Conservation (phyloP, 192 early-diverging fungal genomes). For the Coemansia reversa region DNA sequence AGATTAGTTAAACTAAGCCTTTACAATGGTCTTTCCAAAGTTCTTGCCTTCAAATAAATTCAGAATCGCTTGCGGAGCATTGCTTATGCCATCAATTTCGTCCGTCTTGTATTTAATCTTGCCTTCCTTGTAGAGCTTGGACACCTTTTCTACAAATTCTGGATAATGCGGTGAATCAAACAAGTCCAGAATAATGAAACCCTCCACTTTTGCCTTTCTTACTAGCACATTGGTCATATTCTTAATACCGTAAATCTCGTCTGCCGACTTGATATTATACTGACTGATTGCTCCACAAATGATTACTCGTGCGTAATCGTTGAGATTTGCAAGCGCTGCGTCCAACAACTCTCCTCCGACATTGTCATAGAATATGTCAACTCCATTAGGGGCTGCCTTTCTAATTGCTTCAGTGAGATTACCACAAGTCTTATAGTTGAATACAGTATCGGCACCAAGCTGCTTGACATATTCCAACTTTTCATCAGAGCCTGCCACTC, state of each 20-base stretch:
- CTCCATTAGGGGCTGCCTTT: slow-evolving; percentile 67
- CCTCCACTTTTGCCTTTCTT: too few species aligned
- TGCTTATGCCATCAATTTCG: too few species aligned
- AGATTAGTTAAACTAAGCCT: too few species aligned
- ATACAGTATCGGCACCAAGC: slow-evolving; percentile 73
- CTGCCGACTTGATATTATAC: slow-evolving; percentile 56
- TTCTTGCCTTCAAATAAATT: too few species aligned
- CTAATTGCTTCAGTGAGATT: slow-evolving; percentile 52
- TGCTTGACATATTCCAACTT: slow-evolving; percentile 72
- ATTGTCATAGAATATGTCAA: slow-evolving; percentile 85
- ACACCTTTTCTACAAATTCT: too few species aligned
- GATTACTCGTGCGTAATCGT: slow-evolving; percentile 64
- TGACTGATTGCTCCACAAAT: slow-evolving; percentile 76
- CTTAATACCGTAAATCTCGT: background rate
- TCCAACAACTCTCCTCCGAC: slow-evolving; percentile 79
- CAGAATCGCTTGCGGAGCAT: too few species aligned
- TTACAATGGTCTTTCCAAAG: too few species aligned
- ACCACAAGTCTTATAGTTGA: slow-evolving; percentile 87
- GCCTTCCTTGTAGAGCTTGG: too few species aligned
- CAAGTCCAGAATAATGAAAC: too few species aligned
- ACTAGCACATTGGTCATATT: background rate
- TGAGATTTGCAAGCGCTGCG: slow-evolving; percentile 60
- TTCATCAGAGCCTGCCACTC: slow-evolving; percentile 76
- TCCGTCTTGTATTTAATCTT: too few species aligned
- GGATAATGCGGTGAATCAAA: too few species aligned